Evolutionary conservation across 352 stramenopile genomes (phyloP), one percentile per base, ranked within the genome.

Genomic region (Aphanomyces stellatus): DNA sequence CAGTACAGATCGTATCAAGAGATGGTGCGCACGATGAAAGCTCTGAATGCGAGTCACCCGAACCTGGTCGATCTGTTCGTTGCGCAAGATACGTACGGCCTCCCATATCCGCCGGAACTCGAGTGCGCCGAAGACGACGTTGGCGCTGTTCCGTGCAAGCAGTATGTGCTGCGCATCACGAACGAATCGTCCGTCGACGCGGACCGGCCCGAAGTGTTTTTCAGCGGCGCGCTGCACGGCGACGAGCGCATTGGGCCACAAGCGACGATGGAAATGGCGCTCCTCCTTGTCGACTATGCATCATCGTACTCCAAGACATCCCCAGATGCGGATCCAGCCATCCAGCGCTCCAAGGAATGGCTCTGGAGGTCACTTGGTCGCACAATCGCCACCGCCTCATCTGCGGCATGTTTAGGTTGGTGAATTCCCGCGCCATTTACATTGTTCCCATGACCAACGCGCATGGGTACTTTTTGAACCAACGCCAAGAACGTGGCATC

Each of bases 151-250:
- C 76, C 76, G 2, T 96, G 88, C 72, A 81, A 93, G 43, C 88
- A 96, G 28, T 93, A 84, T 34, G 71, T 96, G 11, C 76, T 96
- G 66, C 82, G 95, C 67, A 69, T 97, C 62, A 96, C 88, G 25
- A 93, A 97, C 70, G 82, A 96, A 70, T 88, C 81, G 66, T 96
- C 78, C 62, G 63, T 96, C 7, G 76, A 93, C 28, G 67, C 78
- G 15, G 72, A 77, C 22, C 77, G 96, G 27, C 96, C 96, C 6
- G 89, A 99, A 70, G 90, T 99, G 0, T 98, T 99, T 69, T 88
- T 98, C 70, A 98, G 88, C 65, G 96, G 96, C 69, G 88, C 90
- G 42, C 72, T 99, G n/a, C 96, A 99, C 69, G 96, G 96, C 61
- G 88, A 99, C 72, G 96, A 99, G 80, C 85, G 93, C 31, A 84